These are phyloP conservation scores for Hypoxylon sp. DNA, from an alignment of 2,329 filamentous ascomycete species.

Conservation along the genomic window DNA sequence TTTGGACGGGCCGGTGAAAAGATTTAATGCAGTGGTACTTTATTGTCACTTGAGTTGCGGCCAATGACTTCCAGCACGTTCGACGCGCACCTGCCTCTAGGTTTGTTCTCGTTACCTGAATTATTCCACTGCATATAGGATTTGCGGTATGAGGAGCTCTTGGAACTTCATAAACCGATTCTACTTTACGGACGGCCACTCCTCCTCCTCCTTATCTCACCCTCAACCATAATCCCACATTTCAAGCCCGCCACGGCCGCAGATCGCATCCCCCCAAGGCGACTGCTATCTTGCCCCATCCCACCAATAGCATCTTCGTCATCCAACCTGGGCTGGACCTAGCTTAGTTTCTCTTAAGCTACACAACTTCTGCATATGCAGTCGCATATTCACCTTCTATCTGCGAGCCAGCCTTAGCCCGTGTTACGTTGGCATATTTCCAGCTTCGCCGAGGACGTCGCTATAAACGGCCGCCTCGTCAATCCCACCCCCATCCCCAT, in stretches of 20 bases:
- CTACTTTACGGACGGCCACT: neutral
- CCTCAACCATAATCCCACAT: slow-evolving; percentile 13
- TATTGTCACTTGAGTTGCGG: neutral
- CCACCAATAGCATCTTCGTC: slow-evolving; percentile 26
- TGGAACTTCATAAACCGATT: slow-evolving; percentile 1
- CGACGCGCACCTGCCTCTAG: neutral
- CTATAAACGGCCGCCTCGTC: slow-evolving; percentile 26
- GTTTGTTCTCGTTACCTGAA: neutral
- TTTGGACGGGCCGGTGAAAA: neutral
- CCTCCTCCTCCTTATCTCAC: slow-evolving; percentile 6
- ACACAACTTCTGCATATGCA: slow-evolving; percentile 25
- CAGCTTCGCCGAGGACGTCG: slow-evolving; percentile 10
- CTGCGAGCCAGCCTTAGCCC: slow-evolving; percentile 25
- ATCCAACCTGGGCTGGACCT: slow-evolving; percentile 4
- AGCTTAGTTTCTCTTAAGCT: slow-evolving; percentile 21
- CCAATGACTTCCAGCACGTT: neutral
- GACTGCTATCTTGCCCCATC: slow-evolving; percentile 25
- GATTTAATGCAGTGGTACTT: neutral
- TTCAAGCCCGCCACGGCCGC: slow-evolving; percentile 16
- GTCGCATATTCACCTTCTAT: slow-evolving; percentile 11
- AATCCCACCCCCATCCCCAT: neutral
- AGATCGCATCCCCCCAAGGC: slow-evolving; percentile 24
- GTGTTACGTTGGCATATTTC: slow-evolving; percentile 31
- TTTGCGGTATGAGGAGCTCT: neutral
- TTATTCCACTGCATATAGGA: neutral